Evolutionary conservation across 2,329 filamentous ascomycete genomes (phyloP).

Genomic region (Pochonia chlamydosporia): DNA sequence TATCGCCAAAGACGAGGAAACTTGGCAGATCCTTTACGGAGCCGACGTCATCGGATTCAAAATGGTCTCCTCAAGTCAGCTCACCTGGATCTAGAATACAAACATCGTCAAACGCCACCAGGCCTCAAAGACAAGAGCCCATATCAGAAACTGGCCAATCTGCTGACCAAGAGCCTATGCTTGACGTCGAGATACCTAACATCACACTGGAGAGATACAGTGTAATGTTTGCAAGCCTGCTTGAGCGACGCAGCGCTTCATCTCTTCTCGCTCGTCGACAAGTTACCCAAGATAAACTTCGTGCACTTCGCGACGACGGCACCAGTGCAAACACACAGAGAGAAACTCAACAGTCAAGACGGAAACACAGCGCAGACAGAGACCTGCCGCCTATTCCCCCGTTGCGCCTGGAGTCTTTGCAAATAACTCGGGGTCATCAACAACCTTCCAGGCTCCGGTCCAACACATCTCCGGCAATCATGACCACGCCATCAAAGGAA

Average conservation of each 20-base stretch:
- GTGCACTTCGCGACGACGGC: neutral
- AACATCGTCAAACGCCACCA: neutral
- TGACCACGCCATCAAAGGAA: constrained; percentile 36
- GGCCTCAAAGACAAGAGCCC: neutral
- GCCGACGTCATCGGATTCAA: neutral
- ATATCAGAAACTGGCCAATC: neutral
- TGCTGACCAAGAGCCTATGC: constrained; percentile 25
- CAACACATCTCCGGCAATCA: constrained; percentile 47
- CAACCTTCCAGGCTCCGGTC: constrained; percentile 40
- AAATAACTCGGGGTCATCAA: constrained; percentile 9
- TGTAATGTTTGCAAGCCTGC: constrained; percentile 80
- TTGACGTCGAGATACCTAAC: constrained; percentile 76
- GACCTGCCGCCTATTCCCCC: constrained; percentile 36
- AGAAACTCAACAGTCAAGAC: constrained; percentile 19
- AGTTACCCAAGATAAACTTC: constrained; percentile 50
- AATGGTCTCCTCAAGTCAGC: neutral
- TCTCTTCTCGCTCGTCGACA: constrained; percentile 51
- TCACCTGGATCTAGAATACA: neutral
- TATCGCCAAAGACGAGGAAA: neutral
- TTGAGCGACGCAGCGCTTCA: constrained; percentile 40
- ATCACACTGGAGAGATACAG: constrained; percentile 84
- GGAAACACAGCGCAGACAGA: neutral
- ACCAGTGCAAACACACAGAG: constrained; percentile 1
- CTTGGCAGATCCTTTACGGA: constrained; percentile 3
- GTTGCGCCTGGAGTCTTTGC: constrained; percentile 17